Base-by-base conservation (phyloP, 495 filamentous ascomycete genomes). In the Achaetomiella virescens region DNA sequence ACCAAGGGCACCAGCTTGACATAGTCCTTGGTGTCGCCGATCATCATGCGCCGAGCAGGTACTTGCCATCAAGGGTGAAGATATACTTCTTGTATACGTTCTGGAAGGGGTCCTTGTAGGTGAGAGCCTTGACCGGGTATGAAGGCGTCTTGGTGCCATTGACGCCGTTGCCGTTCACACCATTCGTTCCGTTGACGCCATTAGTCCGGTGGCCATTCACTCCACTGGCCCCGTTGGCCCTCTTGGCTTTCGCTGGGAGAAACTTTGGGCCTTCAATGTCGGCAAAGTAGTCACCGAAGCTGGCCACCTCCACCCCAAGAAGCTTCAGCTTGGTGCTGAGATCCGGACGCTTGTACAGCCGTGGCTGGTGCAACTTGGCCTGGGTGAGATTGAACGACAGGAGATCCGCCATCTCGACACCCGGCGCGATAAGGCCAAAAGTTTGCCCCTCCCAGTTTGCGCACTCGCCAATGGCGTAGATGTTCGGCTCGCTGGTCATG, bases 31-130 rank as follows among this genome's bases (percentile, higher is more conserved):
- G 91, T 96, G 70, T 97, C 92, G 35, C 92, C 92, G 54, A 97
- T 96, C 88, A 97, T 96, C 91, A 97, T 97, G 3, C 92, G 17
- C 92, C 92, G 7, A 97, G 81, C 2, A 97, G 75, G 67, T 90
- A 93, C 66, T 96, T 95, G 21, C 92, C 92, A 66, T 97, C 92
- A 66, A 86, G 70, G 2, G 91, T 95, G 61, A 96, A 96, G 7
- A 97, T 72, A 69, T 91, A 97, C 70, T 97, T 97, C 71, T 97
- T 96, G 70, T 97, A 97, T 1, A 96, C 83, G n/a, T 90, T 85
- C 55, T 84, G 80, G 66, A 97, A 96, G 0, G 92, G 92, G 70
- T 97, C 92, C 57, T 88, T 93, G 71, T 96, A 97, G 0, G 86
- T 90, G 55, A 97, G 73, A 0, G 91, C 87, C 70, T 96, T 96